Percentiles rank a stretch among this genome's conserved stretches.
phyloP scores from a whole-genome alignment of 441 rosid genomes.

The Mallotus japonicus region DNA sequence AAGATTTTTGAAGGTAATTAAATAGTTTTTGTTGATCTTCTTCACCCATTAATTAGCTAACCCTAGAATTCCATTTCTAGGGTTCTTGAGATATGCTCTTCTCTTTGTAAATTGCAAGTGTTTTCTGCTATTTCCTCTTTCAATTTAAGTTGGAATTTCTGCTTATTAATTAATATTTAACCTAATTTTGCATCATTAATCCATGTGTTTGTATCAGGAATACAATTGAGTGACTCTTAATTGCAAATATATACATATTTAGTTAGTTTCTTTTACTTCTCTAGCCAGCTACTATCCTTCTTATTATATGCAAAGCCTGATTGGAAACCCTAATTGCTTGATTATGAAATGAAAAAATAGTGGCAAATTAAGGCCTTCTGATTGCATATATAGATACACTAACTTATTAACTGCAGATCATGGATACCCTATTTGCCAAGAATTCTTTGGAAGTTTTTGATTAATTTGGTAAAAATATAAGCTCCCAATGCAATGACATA shows the following conservation, averaged over 20 bases:
- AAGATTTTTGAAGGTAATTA: conserved; percentile 10
- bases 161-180: background rate
- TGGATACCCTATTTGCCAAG: too few relatives aligned
- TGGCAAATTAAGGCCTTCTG: background rate
- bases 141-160: background rate
- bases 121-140: background rate
- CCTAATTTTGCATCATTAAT: background rate
- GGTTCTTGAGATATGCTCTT: conserved; percentile 11
- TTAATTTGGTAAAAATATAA: too few relatives aligned
- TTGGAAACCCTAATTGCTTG: conserved; percentile 13
- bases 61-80: conserved; percentile 18
- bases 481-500: too few relatives aligned
- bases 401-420: too few relatives aligned
- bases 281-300: background rate
- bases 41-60: background rate
- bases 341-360: background rate
- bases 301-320: background rate
- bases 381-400: too few relatives aligned
- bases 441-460: too few relatives aligned
- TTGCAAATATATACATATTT: background rate
- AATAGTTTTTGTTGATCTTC: background rate
- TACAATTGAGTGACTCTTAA: too few relatives aligned
- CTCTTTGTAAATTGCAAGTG: background rate
- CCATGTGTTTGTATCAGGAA: background rate
- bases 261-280: background rate